Conservation (phyloP, 805 yeast species). For the Wickerhamomyces sydowiorum region DNA sequence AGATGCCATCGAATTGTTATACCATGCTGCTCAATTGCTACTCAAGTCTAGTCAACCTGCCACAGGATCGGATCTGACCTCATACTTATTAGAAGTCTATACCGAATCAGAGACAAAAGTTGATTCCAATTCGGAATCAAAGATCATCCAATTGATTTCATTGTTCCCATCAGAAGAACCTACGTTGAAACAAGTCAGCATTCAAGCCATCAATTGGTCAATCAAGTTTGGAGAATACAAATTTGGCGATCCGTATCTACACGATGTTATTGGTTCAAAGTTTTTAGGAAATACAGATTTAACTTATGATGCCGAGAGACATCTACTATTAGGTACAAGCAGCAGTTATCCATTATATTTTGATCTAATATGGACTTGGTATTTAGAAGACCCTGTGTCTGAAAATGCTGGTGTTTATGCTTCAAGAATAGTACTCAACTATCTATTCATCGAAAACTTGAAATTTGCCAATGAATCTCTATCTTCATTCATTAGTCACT, state of each 20-base stretch:
- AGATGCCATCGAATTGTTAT: constrained; percentile 70
- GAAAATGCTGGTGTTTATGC: constrained; percentile 27
- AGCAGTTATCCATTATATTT: constrained; percentile 38
- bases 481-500: constrained; percentile 28
- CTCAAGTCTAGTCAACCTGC: constrained; percentile 69
- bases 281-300: constrained; percentile 42
- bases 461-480: constrained; percentile 46
- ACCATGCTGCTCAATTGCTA: constrained; percentile 64
- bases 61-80: constrained; percentile 71
- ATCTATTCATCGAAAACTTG: constrained; percentile 60
- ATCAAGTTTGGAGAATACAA: constrained; percentile 39
- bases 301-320: constrained; percentile 66
- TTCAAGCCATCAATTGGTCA: constrained; percentile 66
- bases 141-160: constrained; percentile 41
- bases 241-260: constrained; percentile 72
- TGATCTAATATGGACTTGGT: constrained; percentile 42
- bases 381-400: constrained; percentile 20
- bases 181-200: constrained; percentile 59
- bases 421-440: constrained; percentile 68
- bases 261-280: constrained; percentile 67
- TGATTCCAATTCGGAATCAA: constrained; percentile 38
- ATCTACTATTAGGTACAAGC: constrained; percentile 60
- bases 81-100: constrained; percentile 68
- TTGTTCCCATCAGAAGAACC: constrained; percentile 45
- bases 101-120: constrained; percentile 40